These are phyloP conservation scores for Arthrobotrys sphaeroides DNA, from an alignment of 2,329 filamentous ascomycete genomes.

Conservation along the genomic window DNA sequence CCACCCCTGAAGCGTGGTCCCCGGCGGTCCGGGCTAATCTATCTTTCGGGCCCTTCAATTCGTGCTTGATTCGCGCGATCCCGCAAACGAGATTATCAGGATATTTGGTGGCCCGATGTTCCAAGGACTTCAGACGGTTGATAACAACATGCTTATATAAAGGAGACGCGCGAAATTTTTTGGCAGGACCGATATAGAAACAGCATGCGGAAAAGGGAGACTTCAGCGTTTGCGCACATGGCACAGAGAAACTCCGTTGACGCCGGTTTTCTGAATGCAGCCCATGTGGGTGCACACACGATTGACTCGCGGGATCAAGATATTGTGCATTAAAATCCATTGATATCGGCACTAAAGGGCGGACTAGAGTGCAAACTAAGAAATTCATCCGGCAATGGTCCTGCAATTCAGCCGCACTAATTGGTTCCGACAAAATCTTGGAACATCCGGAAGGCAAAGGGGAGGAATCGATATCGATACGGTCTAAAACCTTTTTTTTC, in stretches of 20 bases:
- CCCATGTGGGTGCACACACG: background rate
- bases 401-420: slow-evolving; percentile 33
- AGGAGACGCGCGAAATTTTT: slow-evolving; percentile 20
- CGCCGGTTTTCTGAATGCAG: slow-evolving; percentile 14
- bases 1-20: slow-evolving; percentile 21
- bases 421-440: slow-evolving; percentile 7
- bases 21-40: no score
- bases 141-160: slow-evolving; percentile 9
- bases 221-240: background rate
- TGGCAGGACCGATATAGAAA: background rate
- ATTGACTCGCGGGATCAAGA: slow-evolving; percentile 21
- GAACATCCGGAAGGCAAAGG: slow-evolving; percentile 36
- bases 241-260: background rate
- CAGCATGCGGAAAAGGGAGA: background rate
- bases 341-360: slow-evolving; percentile 24
- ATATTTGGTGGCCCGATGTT: slow-evolving; percentile 7
- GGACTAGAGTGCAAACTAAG: slow-evolving; percentile 10
- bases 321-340: slow-evolving; percentile 26
- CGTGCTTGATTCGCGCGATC: slow-evolving; percentile 17
- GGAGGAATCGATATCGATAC: slow-evolving; percentile 17
- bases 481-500: background rate
- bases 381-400: slow-evolving; percentile 15
- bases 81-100: slow-evolving; percentile 50
- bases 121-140: background rate
- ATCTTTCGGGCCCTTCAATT: slow-evolving; percentile 31